Conservation (phyloP, 2,329 filamentous ascomycete species). For the Verticillium nubilum region DNA sequence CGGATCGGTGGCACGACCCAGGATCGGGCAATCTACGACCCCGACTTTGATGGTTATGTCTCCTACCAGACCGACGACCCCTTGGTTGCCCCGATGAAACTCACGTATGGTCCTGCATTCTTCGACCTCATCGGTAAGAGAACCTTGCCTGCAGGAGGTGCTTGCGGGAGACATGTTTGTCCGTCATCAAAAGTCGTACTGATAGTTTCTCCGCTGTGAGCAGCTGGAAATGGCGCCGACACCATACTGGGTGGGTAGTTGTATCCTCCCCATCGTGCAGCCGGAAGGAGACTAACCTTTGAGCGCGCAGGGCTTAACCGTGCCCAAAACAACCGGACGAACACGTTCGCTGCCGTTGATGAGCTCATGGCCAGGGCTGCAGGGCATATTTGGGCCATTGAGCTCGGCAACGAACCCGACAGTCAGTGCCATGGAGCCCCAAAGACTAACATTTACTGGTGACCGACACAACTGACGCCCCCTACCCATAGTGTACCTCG, state of each 20-base stretch:
- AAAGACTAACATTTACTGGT: too few relatives aligned
- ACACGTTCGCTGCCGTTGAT: slow-evolving; percentile 45
- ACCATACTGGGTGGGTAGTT: too few relatives aligned
- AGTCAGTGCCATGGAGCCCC: slow-evolving; percentile 27
- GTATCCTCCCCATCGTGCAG: too few relatives aligned
- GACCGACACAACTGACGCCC: too few relatives aligned
- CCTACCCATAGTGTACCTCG: background rate
- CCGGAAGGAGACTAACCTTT: too few relatives aligned
- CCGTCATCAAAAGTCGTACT: too few relatives aligned
- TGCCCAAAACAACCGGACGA: slow-evolving; percentile 44
- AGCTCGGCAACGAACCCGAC: slow-evolving; percentile 53
- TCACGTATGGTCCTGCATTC: slow-evolving; percentile 49
- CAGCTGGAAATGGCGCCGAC: too few relatives aligned
- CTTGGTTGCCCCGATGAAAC: slow-evolving; percentile 38
- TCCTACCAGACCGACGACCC: slow-evolving; percentile 42
- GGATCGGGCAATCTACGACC: slow-evolving; percentile 47
- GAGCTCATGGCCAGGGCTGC: slow-evolving; percentile 22
- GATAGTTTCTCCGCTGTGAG: too few relatives aligned
- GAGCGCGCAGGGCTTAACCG: slow-evolving; percentile 45
- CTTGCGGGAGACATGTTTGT: too few relatives aligned
- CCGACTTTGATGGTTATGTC: slow-evolving; percentile 37
- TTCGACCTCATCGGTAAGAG: slow-evolving; percentile 37
- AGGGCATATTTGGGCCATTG: slow-evolving; percentile 44
- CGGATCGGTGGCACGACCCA: slow-evolving; percentile 55
- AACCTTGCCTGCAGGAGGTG: too few relatives aligned